phyloP scores from a whole-genome alignment of 1,284 basidiomycete species.

The Fomes fomentarius region DNA sequence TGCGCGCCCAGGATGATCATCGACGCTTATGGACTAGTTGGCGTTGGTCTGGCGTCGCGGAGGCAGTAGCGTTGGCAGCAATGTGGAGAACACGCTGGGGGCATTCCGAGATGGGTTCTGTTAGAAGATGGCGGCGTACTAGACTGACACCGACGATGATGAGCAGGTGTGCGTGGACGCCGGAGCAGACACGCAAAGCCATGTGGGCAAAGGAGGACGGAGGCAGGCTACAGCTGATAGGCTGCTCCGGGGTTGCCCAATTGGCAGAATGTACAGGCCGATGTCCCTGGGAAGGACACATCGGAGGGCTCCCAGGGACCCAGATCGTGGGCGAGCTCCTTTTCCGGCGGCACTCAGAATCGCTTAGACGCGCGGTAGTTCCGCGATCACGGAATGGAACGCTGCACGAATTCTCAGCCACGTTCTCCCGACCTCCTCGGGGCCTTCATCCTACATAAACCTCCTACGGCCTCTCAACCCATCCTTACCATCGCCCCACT shows the following conservation, averaged over 20 bases:
- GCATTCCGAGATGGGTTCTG: neutral
- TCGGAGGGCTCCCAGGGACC: too few relatives aligned
- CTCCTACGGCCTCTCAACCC: neutral
- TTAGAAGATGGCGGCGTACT: neutral
- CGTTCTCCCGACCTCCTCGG: slow-evolving; percentile 23
- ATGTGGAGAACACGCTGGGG: neutral
- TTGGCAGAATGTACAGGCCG: too few relatives aligned
- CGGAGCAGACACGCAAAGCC: neutral
- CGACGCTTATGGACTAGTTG: slow-evolving; percentile 5
- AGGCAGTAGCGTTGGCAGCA: neutral
- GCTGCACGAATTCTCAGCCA: slow-evolving; percentile 8
- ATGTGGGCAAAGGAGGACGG: neutral
- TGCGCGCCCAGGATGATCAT: slow-evolving; percentile 12
- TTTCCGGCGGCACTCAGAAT: slow-evolving; percentile 21
- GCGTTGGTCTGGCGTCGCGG: neutral
- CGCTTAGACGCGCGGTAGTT: slow-evolving; percentile 3
- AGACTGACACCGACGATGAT: neutral
- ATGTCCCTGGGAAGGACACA: too few relatives aligned
- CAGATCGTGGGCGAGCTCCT: too few relatives aligned
- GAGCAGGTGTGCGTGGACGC: neutral
- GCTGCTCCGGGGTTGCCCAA: too few relatives aligned
- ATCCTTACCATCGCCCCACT: slow-evolving; percentile 11
- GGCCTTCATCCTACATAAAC: too few relatives aligned
- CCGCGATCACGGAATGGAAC: slow-evolving; percentile 23
- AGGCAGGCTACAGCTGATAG: too few relatives aligned